These are phyloP conservation scores for Blumeria graminis DNA, from an alignment of 2,329 filamentous ascomycete species.

Conservation along the genomic window DNA sequence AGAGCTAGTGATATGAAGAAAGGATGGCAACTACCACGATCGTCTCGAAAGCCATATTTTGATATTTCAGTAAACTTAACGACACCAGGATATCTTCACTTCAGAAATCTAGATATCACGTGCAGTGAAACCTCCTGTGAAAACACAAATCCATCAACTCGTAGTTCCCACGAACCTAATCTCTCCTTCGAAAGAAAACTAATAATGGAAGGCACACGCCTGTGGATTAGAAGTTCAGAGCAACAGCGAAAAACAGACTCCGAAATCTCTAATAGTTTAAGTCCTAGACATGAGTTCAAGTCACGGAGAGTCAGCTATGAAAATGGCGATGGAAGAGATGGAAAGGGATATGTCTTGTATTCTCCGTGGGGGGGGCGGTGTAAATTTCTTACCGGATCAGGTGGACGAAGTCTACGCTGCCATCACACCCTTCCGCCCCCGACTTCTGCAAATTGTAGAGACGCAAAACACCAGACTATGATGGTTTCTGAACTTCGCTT, in stretches of 20 bases:
- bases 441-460: conserved; percentile 8
- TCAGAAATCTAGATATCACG: conserved; percentile 5
- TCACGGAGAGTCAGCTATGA: neutral
- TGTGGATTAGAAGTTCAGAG: conserved; percentile 9
- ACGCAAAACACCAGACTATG: conserved; percentile 6
- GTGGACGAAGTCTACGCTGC: conserved; percentile 51
- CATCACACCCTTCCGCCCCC: conserved; percentile 39
- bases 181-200: conserved; percentile 27
- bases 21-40: conserved; percentile 9
- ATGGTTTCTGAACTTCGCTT: conserved; percentile 66
- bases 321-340: neutral
- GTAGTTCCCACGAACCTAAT: neutral
- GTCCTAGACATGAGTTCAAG: neutral
- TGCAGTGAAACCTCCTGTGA: neutral
- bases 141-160: neutral
- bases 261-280: conserved; percentile 6
- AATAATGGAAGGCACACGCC: conserved; percentile 22
- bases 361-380: conserved; percentile 77
- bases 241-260: conserved; percentile 11
- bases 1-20: conserved; percentile 6
- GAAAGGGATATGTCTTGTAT: conserved; percentile 46
- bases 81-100: conserved; percentile 14
- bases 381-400: conserved; percentile 58
- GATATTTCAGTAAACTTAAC: conserved; percentile 14
- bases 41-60: conserved; percentile 17